Evolutionary conservation across 2,329 filamentous ascomycete genomes (phyloP).

Genomic region (Aulographum hederae): DNA sequence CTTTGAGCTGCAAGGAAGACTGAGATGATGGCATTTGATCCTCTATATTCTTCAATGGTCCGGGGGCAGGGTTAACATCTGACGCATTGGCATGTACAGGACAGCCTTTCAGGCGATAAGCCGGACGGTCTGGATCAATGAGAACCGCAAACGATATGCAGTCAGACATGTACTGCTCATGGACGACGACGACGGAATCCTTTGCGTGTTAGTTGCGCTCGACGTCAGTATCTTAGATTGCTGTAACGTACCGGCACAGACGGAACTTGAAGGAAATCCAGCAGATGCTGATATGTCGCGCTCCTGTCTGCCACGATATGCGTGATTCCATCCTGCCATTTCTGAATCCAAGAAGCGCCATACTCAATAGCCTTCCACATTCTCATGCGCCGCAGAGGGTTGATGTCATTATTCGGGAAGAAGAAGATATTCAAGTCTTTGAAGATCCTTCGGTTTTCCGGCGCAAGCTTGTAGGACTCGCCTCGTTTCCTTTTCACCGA

Average conservation of each 20-base stretch:
- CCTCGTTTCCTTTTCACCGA: slow-evolving; percentile 4
- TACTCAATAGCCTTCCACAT: slow-evolving; percentile 60
- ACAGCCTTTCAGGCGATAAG: no score
- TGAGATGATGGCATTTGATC: slow-evolving; percentile 12
- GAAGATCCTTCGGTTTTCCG: slow-evolving; percentile 16
- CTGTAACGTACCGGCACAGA: background rate
- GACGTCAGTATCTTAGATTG: background rate
- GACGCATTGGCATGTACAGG: no score
- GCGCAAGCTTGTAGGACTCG: slow-evolving; percentile 8
- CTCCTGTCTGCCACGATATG: slow-evolving; percentile 64
- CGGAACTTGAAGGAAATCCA: background rate
- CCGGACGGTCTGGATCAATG: no score
- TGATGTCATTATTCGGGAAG: slow-evolving; percentile 62
- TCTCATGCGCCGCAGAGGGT: slow-evolving; percentile 45
- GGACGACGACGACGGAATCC: slow-evolving; percentile 45
- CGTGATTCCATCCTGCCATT: slow-evolving; percentile 38
- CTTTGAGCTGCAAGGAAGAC: slow-evolving; percentile 32
- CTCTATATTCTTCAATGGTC: no score
- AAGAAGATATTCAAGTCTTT: slow-evolving; percentile 33
- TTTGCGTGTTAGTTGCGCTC: slow-evolving; percentile 11
- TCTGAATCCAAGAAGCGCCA: slow-evolving; percentile 53
- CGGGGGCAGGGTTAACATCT: no score
- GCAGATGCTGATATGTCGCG: slow-evolving; percentile 39
- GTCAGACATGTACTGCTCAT: slow-evolving; percentile 50
- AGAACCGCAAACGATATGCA: slow-evolving; percentile 42